A percentile compares a stretch with the other conserved stretches of the same genome.
phyloP scores from a whole-genome alignment of 1,284 basidiomycete species.

The Pseudozyma sp. region DNA sequence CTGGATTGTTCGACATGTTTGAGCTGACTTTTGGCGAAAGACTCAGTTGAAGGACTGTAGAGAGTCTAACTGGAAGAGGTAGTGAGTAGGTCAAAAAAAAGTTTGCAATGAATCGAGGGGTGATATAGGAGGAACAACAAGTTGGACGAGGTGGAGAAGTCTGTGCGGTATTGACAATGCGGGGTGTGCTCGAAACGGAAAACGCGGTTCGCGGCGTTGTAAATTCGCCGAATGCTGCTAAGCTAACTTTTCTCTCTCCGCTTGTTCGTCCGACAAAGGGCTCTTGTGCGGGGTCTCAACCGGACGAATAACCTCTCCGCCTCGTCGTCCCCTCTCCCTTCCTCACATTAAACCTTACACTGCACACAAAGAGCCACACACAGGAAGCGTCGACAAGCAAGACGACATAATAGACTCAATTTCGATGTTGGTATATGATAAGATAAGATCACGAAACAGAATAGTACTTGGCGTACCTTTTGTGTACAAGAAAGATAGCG shows the following conservation, averaged over 20 bases:
- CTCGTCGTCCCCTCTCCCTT: neutral
- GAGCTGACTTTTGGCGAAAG: neutral
- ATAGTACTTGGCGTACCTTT: neutral
- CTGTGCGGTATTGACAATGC: no score
- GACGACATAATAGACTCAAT: no score
- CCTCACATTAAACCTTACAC: neutral
- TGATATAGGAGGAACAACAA: neutral
- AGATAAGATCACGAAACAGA: neutral
- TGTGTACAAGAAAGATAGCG: neutral
- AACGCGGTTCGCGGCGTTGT: neutral
- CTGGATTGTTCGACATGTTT: constrained; percentile 7
- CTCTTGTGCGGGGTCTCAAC: neutral
- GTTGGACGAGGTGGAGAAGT: no score
- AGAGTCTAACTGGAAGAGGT: no score
- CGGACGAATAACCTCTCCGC: neutral
- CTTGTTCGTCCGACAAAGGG: constrained; percentile 6
- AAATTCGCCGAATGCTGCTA: neutral
- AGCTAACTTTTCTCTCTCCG: neutral
- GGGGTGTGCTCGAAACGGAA: no score
- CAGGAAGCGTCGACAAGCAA: no score
- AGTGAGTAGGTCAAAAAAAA: no score
- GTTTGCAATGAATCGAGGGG: no score
- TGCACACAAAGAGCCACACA: no score
- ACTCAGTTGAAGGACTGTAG: no score
- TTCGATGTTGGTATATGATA: neutral